phyloP scores from a whole-genome alignment of 352 stramenopile genomes.

The Plasmopara muralis region DNA sequence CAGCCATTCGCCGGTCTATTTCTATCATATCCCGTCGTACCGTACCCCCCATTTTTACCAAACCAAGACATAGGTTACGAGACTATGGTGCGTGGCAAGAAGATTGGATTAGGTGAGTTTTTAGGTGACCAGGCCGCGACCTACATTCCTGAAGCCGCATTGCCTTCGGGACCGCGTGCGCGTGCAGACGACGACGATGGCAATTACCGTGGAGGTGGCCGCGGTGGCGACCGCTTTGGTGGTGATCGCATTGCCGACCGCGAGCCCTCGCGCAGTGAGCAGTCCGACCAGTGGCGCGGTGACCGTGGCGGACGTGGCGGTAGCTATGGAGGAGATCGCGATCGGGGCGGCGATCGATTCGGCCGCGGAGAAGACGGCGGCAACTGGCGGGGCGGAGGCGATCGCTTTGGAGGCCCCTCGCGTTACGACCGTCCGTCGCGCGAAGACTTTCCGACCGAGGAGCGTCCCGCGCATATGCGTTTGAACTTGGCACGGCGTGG shows the following conservation, averaged over 20 bases:
- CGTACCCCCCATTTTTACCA: background rate
- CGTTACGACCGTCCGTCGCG: constrained; percentile 63
- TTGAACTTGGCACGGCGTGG: constrained; percentile 63
- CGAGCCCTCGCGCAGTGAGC: constrained; percentile 37
- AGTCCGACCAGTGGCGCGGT: constrained; percentile 49
- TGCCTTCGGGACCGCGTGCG: constrained; percentile 49
- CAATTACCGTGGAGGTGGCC: constrained; percentile 24
- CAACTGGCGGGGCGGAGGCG: constrained; percentile 30
- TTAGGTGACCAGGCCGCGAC: constrained; percentile 50
- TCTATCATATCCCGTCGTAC: constrained; percentile 10
- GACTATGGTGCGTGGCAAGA: constrained; percentile 54
- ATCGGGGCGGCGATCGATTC: constrained; percentile 26
- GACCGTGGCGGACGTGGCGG: constrained; percentile 25
- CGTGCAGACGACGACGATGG: constrained; percentile 50
- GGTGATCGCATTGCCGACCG: constrained; percentile 37
- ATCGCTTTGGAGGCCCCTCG: constrained; percentile 32
- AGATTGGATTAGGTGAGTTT: constrained; percentile 71
- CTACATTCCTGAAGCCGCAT: constrained; percentile 52
- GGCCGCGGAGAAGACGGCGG: constrained; percentile 20
- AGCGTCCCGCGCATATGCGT: constrained; percentile 69
- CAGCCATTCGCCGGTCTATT: constrained; percentile 9
- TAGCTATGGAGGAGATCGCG: constrained; percentile 13
- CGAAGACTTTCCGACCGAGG: constrained; percentile 48
- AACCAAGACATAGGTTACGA: background rate
- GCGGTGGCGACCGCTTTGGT: constrained; percentile 32